Conservation (phyloP, 83 land plant species). For the Picea abies region DNA sequence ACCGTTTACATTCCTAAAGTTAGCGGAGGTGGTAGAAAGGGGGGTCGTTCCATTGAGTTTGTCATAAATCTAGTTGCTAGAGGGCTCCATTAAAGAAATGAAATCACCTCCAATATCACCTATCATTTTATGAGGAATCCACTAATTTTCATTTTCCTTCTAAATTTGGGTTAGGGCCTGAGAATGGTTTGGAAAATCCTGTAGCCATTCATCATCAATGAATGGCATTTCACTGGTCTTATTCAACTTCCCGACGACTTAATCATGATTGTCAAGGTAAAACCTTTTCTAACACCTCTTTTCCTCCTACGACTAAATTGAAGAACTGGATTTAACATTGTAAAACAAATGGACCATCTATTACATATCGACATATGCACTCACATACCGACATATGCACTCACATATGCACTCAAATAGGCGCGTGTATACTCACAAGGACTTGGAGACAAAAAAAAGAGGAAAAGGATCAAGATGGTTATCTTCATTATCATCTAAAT, state of each 20-base stretch:
- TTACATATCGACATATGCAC: too few relatives aligned
- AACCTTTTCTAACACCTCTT: not conserved
- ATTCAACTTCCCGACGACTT: conserved; percentile 17
- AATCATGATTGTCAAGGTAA: not conserved
- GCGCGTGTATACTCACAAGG: not conserved
- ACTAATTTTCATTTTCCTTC: conserved; percentile 8
- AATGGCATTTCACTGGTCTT: not conserved
- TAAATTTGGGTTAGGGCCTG: not conserved
- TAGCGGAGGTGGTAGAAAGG: not conserved
- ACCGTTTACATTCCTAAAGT: not conserved
- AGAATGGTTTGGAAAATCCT: not conserved
- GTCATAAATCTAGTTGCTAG: conserved; percentile 87
- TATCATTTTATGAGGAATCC: conserved; percentile 42
- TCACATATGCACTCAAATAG: too few relatives aligned
- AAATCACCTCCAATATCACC: conserved; percentile 84
- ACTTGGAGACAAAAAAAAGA: conserved; percentile 9
- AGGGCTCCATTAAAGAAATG: conserved; percentile 73
- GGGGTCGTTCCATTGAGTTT: conserved; percentile 16
- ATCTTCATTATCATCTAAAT: conserved; percentile 31
- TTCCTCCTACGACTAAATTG: conserved; percentile 2
- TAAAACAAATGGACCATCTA: not conserved
- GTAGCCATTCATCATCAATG: not conserved
- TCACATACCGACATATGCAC: too few relatives aligned
- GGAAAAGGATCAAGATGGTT: conserved; percentile 19
- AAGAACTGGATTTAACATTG: not conserved